Conservation (phyloP, 1,284 basidiomycete genomes). For the Schizophyllum commune region DNA sequence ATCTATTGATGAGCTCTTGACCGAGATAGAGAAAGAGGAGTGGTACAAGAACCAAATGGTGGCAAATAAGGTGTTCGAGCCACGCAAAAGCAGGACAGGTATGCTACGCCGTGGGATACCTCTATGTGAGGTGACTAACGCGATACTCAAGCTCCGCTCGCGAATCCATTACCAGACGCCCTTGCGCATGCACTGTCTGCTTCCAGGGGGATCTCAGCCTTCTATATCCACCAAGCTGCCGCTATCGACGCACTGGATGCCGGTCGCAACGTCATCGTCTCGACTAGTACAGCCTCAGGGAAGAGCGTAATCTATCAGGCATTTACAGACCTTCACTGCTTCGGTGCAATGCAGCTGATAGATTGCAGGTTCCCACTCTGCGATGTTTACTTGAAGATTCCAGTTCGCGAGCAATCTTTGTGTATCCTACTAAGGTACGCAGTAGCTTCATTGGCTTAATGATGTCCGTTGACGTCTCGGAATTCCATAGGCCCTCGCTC, state of each 20-base stretch:
- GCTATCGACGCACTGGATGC: conserved; percentile 65
- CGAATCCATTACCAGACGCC: conserved; percentile 48
- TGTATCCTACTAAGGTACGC: conserved; percentile 89
- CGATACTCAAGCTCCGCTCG: conserved; percentile 35
- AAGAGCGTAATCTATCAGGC: conserved; percentile 90
- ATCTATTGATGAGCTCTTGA: conserved; percentile 49
- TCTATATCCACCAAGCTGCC: conserved; percentile 76
- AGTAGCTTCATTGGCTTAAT: too few species aligned
- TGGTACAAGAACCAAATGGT: conserved; percentile 70
- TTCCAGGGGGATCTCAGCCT: conserved; percentile 56
- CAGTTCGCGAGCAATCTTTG: conserved; percentile 69
- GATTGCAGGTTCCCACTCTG: conserved; percentile 63
- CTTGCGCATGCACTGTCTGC: conserved; percentile 53
- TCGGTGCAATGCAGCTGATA: conserved; percentile 1
- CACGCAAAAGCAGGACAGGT: conserved; percentile 43
- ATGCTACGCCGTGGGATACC: not conserved
- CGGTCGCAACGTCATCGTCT: conserved; percentile 77
- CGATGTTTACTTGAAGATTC: conserved; percentile 58
- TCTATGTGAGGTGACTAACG: not conserved
- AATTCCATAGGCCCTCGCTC: conserved; percentile 85
- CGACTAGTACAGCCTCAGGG: conserved; percentile 86
- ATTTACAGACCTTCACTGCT: not conserved
- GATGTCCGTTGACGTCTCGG: too few species aligned
- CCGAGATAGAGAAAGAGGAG: conserved; percentile 45
- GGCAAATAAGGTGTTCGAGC: conserved; percentile 44